Conservation (phyloP, 164 flowering plant species). For the Tetracentron sinense region DNA sequence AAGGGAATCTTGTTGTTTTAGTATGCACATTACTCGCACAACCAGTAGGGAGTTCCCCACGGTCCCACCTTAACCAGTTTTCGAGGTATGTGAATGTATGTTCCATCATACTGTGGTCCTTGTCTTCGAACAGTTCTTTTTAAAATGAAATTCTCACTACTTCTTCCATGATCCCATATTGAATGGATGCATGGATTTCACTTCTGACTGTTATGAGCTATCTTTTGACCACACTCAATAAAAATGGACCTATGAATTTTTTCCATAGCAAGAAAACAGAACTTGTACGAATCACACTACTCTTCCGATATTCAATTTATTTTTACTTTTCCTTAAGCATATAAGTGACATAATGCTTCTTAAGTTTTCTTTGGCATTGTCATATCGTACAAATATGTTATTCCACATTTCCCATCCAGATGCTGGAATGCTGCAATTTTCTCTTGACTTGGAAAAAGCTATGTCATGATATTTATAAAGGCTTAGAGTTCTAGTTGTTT, state of each 20-base stretch:
- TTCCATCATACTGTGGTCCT: conserved; percentile 11
- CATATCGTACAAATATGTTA: too few relatives aligned
- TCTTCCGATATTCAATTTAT: not conserved
- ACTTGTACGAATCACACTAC: not conserved
- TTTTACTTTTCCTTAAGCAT: too few relatives aligned
- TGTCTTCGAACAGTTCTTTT: conserved; percentile 13
- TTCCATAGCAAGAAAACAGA: not conserved
- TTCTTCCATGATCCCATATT: conserved; percentile 7
- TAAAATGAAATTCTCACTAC: conserved; percentile 12
- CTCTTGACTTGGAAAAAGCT: too few relatives aligned
- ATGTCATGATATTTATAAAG: too few relatives aligned
- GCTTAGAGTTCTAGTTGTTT: too few relatives aligned
- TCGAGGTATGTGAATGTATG: conserved; percentile 21
- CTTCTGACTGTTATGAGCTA: not conserved
- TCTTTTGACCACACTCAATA: not conserved
- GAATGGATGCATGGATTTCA: conserved; percentile 1
- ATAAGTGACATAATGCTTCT: too few relatives aligned
- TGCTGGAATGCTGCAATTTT: too few relatives aligned
- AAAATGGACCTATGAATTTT: not conserved
- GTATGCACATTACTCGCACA: conserved; percentile 14
- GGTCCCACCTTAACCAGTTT: conserved; percentile 19
- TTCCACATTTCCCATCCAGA: too few relatives aligned
- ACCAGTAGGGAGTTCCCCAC: conserved; percentile 8
- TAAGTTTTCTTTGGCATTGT: too few relatives aligned
- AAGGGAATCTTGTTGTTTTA: conserved; percentile 10